These are phyloP conservation scores for Auriculariales sp. DNA, from an alignment of 768 basidiomycete species.

Conservation along the genomic window DNA sequence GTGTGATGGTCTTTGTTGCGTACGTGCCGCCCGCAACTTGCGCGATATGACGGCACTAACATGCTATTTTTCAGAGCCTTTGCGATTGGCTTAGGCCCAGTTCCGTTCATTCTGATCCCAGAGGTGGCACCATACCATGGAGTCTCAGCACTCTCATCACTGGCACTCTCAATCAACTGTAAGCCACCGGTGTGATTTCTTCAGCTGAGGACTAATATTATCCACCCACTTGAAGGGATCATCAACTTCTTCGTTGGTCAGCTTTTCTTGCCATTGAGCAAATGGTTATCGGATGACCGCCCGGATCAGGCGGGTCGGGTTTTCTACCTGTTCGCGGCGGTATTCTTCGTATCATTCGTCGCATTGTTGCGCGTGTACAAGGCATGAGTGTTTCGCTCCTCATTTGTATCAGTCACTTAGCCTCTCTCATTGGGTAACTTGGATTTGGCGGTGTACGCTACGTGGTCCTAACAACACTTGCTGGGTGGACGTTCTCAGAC, in stretches of 20 bases:
- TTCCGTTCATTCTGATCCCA: conserved; percentile 86
- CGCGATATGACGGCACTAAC: conserved; percentile 1
- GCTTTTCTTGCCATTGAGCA: conserved; percentile 71
- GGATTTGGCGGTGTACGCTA: no score
- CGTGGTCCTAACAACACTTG: no score
- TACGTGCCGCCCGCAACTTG: conserved; percentile 19
- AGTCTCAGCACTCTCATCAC: conserved; percentile 14
- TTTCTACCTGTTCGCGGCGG: conserved; percentile 68
- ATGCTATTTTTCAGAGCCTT: conserved; percentile 43
- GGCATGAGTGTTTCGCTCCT: neutral
- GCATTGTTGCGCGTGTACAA: conserved; percentile 6
- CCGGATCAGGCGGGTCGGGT: conserved; percentile 64
- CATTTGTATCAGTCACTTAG: neutral
- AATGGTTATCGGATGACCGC: conserved; percentile 48
- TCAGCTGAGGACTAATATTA: conserved; percentile 2
- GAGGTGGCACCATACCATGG: conserved; percentile 72
- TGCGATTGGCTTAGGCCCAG: conserved; percentile 77
- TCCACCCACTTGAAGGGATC: conserved; percentile 39
- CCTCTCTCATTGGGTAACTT: no score
- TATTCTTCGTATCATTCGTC: conserved; percentile 24
- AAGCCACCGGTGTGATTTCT: neutral
- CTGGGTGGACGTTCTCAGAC: no score
- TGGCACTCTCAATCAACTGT: conserved; percentile 15
- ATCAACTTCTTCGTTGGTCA: conserved; percentile 77
- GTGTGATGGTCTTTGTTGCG: conserved; percentile 74